Conservation (phyloP, 2,329 filamentous ascomycete genomes). For the Nemania serpens region DNA sequence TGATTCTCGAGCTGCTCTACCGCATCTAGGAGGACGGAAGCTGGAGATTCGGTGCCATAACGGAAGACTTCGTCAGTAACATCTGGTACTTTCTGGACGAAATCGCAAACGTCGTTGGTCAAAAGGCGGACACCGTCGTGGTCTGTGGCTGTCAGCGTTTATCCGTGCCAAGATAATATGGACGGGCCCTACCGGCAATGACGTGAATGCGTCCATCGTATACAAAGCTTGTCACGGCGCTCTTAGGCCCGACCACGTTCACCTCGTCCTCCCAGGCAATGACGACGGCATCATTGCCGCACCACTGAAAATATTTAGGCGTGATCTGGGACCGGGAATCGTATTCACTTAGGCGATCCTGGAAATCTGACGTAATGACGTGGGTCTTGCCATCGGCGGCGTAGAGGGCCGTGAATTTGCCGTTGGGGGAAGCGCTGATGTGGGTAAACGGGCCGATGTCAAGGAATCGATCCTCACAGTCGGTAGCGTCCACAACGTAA, state of each 20-base stretch:
- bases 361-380: conserved; percentile 94
- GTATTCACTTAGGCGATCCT: conserved; percentile 89
- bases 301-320: conserved; percentile 92
- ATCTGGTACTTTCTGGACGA: conserved; percentile 89
- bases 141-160: conserved; percentile 49
- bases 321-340: conserved; percentile 83
- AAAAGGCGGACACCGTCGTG: conserved; percentile 87
- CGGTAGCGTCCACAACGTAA: conserved; percentile 83
- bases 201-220: conserved; percentile 93
- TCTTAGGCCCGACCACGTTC: conserved; percentile 86
- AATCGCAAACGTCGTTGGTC: conserved; percentile 95
- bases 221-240: conserved; percentile 76
- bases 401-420: conserved; percentile 85
- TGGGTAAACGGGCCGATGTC: conserved; percentile 93
- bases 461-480: conserved; percentile 88
- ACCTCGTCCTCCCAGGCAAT: conserved; percentile 98
- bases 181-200: conserved; percentile 68
- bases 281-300: conserved; percentile 89
- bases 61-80: conserved; percentile 89
- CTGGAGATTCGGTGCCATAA: conserved; percentile 83
- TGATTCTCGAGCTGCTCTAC: conserved; percentile 89
- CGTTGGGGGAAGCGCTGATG: conserved; percentile 88
- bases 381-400: conserved; percentile 83
- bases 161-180: neutral
- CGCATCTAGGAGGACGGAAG: conserved; percentile 91